Conservation (phyloP, 2,329 filamentous ascomycete genomes). For the Diaporthe aspalathi region DNA sequence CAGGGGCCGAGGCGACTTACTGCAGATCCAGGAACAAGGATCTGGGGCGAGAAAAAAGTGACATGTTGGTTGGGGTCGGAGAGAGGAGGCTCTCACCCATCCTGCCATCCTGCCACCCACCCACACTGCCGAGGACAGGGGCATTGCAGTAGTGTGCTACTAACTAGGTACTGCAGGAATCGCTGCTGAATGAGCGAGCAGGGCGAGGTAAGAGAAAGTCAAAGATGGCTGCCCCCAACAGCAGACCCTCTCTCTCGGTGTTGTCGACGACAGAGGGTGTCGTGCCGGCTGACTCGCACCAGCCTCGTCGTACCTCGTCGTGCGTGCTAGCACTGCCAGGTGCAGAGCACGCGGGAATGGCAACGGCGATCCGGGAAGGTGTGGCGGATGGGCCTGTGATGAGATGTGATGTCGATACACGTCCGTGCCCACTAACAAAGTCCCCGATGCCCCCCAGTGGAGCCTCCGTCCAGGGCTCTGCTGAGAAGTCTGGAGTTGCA, state of each 20-base stretch:
- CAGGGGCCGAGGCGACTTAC: conserved; percentile 26
- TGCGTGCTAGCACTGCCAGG: neutral
- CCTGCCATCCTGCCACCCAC: neutral
- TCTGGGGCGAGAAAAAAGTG: conserved; percentile 29
- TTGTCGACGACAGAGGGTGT: neutral
- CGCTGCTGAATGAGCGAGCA: conserved; percentile 22
- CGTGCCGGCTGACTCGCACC: conserved; percentile 19
- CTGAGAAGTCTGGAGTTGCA: neutral
- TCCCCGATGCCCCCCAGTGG: conserved; percentile 11
- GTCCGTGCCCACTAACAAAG: conserved; percentile 8
- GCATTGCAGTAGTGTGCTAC: neutral
- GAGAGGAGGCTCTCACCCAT: conserved; percentile 1
- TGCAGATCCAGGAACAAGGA: conserved; percentile 33
- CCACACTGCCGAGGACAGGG: conserved; percentile 18
- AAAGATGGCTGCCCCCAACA: neutral
- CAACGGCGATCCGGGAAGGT: conserved; percentile 22
- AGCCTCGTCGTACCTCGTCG: neutral
- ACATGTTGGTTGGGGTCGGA: conserved; percentile 20
- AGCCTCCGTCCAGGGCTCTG: neutral
- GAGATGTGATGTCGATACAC: conserved; percentile 18
- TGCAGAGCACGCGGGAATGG: conserved; percentile 24
- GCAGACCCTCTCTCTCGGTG: neutral
- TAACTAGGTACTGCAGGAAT: conserved; percentile 17
- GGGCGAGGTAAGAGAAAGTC: neutral
- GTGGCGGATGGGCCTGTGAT: conserved; percentile 11